Evolutionary conservation across 768 basidiomycete genomes (phyloP).

Genomic region (Agaricus subrufescens): DNA sequence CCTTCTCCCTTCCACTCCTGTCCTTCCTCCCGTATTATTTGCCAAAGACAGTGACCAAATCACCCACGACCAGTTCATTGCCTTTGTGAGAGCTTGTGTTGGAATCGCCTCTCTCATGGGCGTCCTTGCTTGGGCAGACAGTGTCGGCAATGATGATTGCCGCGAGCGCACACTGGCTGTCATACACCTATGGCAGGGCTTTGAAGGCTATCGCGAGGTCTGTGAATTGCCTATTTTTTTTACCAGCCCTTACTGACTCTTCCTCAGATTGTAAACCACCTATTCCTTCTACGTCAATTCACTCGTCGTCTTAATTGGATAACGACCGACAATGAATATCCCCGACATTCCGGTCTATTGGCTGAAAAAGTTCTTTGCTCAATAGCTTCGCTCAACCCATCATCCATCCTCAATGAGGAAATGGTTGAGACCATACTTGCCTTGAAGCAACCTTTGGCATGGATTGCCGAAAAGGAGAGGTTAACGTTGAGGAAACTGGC

Average conservation of each 20-base stretch:
- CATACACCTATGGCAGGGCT: conserved; percentile 58
- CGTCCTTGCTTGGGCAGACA: conserved; percentile 79
- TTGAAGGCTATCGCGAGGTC: conserved; percentile 74
- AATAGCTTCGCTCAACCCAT: conserved; percentile 52
- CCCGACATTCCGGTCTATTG: conserved; percentile 57
- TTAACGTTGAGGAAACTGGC: conserved; percentile 57
- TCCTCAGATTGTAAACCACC: conserved; percentile 66
- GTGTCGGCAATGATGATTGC: conserved; percentile 58
- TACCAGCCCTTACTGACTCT: conserved; percentile 11
- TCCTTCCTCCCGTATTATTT: conserved; percentile 35
- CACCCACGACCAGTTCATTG: conserved; percentile 55
- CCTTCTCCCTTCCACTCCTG: conserved; percentile 27
- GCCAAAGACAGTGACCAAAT: conserved; percentile 19
- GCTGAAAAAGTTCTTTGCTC: conserved; percentile 66
- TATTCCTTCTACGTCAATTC: conserved; percentile 68
- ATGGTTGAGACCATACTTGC: conserved; percentile 56
- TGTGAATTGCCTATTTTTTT: conserved; percentile 3
- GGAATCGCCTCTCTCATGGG: conserved; percentile 65
- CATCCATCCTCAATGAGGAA: conserved; percentile 52
- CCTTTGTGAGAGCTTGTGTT: conserved; percentile 60
- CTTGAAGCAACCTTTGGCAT: conserved; percentile 54
- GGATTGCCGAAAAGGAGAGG: conserved; percentile 57
- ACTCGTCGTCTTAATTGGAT: conserved; percentile 71
- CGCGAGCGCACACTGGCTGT: conserved; percentile 62
- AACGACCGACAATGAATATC: conserved; percentile 56